Conservation (phyloP, 2,329 filamentous ascomycete genomes). For the Dothistroma septosporum region DNA sequence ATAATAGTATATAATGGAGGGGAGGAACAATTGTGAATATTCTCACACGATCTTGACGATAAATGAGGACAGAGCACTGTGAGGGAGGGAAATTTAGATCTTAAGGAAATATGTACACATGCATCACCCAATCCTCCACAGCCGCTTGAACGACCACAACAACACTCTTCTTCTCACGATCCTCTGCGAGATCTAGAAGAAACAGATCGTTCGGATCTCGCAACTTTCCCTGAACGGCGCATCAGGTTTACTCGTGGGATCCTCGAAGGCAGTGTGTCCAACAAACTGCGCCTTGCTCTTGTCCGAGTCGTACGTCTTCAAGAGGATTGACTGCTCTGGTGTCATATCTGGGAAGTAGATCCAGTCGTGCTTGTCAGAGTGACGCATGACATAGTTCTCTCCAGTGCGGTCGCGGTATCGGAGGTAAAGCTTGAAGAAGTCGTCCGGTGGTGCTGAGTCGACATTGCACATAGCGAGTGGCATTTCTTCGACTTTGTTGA, state of each 20-base stretch:
- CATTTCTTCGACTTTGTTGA: slow-evolving; percentile 40
- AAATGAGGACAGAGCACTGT: too few relatives aligned
- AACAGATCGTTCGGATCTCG: slow-evolving; percentile 41
- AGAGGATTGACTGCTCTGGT: slow-evolving; percentile 36
- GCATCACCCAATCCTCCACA: neutral
- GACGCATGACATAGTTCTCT: slow-evolving; percentile 41
- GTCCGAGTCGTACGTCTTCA: slow-evolving; percentile 41
- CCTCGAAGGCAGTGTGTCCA: slow-evolving; percentile 39
- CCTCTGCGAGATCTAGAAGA: slow-evolving; percentile 31
- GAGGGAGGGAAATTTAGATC: too few relatives aligned
- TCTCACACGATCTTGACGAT: too few relatives aligned
- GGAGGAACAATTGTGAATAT: too few relatives aligned
- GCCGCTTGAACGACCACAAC: neutral
- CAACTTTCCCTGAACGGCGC: slow-evolving; percentile 38
- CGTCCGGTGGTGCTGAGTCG: slow-evolving; percentile 32
- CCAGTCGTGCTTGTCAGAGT: slow-evolving; percentile 37
- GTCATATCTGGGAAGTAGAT: slow-evolving; percentile 40
- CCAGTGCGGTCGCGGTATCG: slow-evolving; percentile 39
- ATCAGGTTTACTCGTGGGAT: slow-evolving; percentile 33
- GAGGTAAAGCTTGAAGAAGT: slow-evolving; percentile 43
- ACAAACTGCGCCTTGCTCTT: slow-evolving; percentile 36
- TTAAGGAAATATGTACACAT: neutral
- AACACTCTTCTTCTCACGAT: neutral
- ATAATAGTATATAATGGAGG: neutral
- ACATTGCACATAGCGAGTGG: slow-evolving; percentile 43